Conservation (phyloP, 306 rosid genomes). For the Inga oerstediana region DNA sequence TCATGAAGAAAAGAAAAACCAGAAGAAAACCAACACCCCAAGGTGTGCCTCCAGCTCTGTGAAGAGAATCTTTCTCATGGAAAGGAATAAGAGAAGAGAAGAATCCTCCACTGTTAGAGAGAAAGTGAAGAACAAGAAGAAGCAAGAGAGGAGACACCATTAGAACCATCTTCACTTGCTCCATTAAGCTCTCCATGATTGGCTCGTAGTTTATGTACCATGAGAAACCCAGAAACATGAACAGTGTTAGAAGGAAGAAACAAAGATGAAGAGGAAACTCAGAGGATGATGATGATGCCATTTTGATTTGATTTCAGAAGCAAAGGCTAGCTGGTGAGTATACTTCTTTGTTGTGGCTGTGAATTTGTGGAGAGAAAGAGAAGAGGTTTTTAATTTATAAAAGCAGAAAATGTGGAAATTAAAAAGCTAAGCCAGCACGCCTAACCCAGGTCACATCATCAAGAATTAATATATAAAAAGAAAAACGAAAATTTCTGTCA, state of each 20-base stretch:
- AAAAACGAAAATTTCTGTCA: not conserved
- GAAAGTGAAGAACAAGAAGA: constrained; percentile 54
- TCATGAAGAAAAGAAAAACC: constrained; percentile 68
- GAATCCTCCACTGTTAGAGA: constrained; percentile 39
- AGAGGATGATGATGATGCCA: constrained; percentile 24
- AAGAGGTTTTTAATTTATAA: not conserved
- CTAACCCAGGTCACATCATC: not conserved
- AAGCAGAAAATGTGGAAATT: not conserved
- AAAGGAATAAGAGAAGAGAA: constrained; percentile 43
- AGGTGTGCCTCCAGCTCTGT: constrained; percentile 79
- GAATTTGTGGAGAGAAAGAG: not conserved
- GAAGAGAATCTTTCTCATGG: constrained; percentile 59
- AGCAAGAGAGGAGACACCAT: constrained; percentile 64
- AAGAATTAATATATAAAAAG: not conserved
- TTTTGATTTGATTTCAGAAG: not conserved
- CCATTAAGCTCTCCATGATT: constrained; percentile 55
- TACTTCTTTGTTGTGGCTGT: not conserved
- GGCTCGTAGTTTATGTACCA: constrained; percentile 72
- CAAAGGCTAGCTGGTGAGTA: too few species aligned
- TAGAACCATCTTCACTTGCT: constrained; percentile 61
- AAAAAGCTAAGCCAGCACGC: not conserved
- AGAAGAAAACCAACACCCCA: constrained; percentile 83
- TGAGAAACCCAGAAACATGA: constrained; percentile 59
- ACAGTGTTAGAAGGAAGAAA: constrained; percentile 58
- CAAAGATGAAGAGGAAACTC: constrained; percentile 58